Base-by-base conservation (phyloP, 257 asterid genomes). In the Mentha longifolia region DNA sequence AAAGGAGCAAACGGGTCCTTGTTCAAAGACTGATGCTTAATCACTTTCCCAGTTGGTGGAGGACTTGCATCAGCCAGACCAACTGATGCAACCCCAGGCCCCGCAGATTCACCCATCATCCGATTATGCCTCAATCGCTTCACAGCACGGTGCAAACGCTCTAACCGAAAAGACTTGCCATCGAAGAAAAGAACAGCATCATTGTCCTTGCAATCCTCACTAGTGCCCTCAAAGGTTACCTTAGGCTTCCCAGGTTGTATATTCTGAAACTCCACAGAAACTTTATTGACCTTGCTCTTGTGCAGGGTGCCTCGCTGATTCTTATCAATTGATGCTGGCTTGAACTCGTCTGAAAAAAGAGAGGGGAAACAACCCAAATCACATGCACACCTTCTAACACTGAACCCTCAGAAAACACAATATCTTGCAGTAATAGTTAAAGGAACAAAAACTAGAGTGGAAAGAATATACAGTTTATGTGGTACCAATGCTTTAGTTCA, bases 271-370 rank as follows among this genome's bases (percentile, higher is more conserved):
- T 90, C 99, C 70, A 95, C 98, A 0, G 95, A 77, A 49, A 95
- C 87, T 73, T 79, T 95, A 68, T 95, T 95, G 37, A 92, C 98
- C 85, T 89, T 95, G 76, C 82, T 85, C 86, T 95, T 95, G 75
- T 94, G 96, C 79, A 95, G 71, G 1, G 82, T 80, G 70, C 99
- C 99, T 8, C 92, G 87, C 71, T 87, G 96, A 72, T 85, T 87
- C 81, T 92, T 95, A 60, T 95, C 98, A 8, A 95, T 92, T 35
- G 99, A 95, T 52, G 99, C 99, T 46, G 99, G 99, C 74, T 95
- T 92, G 85, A 95, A 95, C 67, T 95, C 99, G 78, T 95, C 99
- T 95, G 84, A n/a, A 42, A 46, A 20, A 61, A 22, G 39, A 43
- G 25, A 9, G 28, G 2, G 15, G 33, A 41, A 41, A 45, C 9